Evolutionary conservation across 148 eudicot genomes (phyloP).

Genomic region (Pouteria glomerata): DNA sequence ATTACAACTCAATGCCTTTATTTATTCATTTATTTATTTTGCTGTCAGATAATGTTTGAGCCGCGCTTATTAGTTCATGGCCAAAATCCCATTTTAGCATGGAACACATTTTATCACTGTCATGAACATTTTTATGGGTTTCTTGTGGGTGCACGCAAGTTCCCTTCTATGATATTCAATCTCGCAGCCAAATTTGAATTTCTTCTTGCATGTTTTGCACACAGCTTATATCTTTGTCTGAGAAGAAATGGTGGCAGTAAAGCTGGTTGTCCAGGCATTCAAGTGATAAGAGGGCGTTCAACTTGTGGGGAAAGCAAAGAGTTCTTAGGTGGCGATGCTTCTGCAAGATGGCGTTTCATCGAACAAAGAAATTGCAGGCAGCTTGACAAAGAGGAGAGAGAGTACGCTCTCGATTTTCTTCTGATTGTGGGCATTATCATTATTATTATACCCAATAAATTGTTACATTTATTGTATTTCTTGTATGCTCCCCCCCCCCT

Average conservation of each 20-base stretch:
- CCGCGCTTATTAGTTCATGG: too few species aligned
- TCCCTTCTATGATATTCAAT: not conserved
- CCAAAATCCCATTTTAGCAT: too few species aligned
- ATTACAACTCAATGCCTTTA: too few species aligned
- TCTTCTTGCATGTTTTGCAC: not conserved
- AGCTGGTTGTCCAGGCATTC: slow-evolving; percentile 21
- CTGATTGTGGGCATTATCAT: not conserved
- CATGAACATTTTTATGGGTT: not conserved
- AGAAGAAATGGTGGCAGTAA: slow-evolving; percentile 30
- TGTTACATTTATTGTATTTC: not conserved
- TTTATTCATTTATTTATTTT: too few species aligned
- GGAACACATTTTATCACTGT: too few species aligned
- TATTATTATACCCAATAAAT: too few species aligned
- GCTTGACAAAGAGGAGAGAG: too few species aligned
- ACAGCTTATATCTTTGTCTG: slow-evolving; percentile 48
- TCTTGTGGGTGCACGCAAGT: too few species aligned
- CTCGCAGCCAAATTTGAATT: not conserved
- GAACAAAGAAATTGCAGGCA: too few species aligned
- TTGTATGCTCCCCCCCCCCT: not conserved
- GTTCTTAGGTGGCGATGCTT: too few species aligned
- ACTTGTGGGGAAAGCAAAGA: not conserved
- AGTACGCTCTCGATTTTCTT: slow-evolving; percentile 8
- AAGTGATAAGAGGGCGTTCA: not conserved
- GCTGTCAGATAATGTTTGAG: too few species aligned
- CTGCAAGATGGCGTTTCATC: not conserved